Percentiles rank a stretch among this genome's conserved stretches.
Evolutionary conservation across 495 filamentous ascomycete genomes (phyloP).

Genomic region (Podospora sp.): DNA sequence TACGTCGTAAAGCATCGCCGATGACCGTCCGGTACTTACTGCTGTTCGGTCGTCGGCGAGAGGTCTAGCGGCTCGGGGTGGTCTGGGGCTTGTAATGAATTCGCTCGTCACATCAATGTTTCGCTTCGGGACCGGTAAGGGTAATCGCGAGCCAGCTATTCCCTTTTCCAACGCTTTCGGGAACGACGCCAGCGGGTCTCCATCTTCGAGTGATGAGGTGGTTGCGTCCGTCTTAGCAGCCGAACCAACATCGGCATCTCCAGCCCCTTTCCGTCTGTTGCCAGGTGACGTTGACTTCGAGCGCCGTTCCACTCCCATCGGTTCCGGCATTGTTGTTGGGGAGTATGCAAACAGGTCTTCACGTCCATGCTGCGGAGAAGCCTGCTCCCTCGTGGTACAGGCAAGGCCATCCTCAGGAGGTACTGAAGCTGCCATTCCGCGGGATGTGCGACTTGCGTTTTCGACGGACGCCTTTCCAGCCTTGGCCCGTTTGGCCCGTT

Average conservation of each 20-base stretch:
- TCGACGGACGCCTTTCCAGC: background rate
- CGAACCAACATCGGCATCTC: too few species aligned
- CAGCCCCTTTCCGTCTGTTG: too few species aligned
- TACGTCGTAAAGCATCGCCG: background rate
- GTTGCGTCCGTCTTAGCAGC: too few species aligned
- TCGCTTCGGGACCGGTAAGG: background rate
- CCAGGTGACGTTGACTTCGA: background rate
- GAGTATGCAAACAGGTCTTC: background rate
- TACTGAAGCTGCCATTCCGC: background rate
- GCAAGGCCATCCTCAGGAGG: background rate
- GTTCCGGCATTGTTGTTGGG: background rate
- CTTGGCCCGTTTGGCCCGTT: background rate
- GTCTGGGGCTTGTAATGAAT: background rate
- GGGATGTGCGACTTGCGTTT: background rate
- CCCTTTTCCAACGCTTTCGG: background rate
- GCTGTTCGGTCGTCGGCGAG: background rate
- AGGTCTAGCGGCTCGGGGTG: background rate
- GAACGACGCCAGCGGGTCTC: constrained; percentile 15
- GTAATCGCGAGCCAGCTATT: background rate
- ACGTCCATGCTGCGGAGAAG: background rate
- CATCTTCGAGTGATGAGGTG: background rate
- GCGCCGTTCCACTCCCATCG: background rate
- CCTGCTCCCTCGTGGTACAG: background rate
- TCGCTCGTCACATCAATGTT: background rate
- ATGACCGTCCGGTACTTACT: background rate